These are phyloP conservation scores for Globisporangium alternatum DNA, from an alignment of 352 stramenopile genomes.

Conservation along the genomic window DNA sequence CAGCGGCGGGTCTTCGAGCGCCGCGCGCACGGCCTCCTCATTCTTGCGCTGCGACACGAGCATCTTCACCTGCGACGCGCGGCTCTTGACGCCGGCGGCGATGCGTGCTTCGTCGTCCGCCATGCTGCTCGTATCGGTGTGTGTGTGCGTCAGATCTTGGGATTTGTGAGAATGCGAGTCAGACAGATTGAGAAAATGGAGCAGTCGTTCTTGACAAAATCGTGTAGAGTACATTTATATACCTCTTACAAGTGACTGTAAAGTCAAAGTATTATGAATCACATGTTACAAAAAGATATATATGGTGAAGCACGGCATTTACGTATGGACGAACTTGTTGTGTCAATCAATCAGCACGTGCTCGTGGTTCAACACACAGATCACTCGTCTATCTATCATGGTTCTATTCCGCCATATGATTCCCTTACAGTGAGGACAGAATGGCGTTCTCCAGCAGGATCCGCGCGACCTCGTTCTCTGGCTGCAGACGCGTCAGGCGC, in stretches of 20 bases:
- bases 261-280: too few species aligned
- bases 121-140: conserved; percentile 28
- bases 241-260: too few species aligned
- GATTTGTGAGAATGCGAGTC: neutral
- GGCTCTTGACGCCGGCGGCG: conserved; percentile 49
- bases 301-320: too few species aligned
- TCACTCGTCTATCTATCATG: neutral
- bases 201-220: too few species aligned
- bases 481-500: conserved; percentile 57
- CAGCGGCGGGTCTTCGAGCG: conserved; percentile 71
- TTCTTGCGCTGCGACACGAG: conserved; percentile 78
- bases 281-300: too few species aligned
- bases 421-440: conserved; percentile 38
- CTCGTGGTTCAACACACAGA: too few species aligned
- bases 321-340: too few species aligned
- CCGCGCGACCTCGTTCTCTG: conserved; percentile 56
- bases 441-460: conserved; percentile 71
- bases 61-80: conserved; percentile 58
- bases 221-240: too few species aligned
- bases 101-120: conserved; percentile 56
- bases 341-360: too few species aligned
- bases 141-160: neutral
- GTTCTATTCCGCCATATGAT: neutral
- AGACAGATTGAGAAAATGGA: neutral
- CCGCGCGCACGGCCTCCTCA: conserved; percentile 71